Conservation (phyloP, 306 rosid species). For the Vachellia pachyceras region DNA sequence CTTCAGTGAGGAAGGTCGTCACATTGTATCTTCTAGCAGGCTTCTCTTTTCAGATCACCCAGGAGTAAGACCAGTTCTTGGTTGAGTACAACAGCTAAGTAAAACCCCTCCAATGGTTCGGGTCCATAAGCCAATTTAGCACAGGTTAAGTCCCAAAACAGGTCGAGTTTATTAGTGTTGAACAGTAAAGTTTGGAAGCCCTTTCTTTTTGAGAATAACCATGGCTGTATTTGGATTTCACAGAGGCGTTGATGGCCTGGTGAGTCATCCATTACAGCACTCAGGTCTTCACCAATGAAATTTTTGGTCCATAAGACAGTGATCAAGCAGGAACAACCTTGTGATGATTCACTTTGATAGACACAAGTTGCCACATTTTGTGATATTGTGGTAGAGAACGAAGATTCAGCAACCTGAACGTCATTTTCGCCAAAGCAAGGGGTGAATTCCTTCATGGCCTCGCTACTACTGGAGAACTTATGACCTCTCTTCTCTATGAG, state of each 20-base stretch:
- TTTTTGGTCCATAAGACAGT: constrained; percentile 87
- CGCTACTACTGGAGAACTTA: constrained; percentile 4
- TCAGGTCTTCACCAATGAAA: constrained; percentile 84
- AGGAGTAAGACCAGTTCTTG: constrained; percentile 67
- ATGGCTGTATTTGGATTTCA: constrained; percentile 86
- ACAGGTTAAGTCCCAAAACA: constrained; percentile 74
- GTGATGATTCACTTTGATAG: constrained; percentile 68
- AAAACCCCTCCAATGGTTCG: constrained; percentile 81
- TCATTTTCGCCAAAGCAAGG: constrained; percentile 99
- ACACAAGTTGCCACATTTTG: constrained; percentile 81
- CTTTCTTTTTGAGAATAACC: constrained; percentile 84
- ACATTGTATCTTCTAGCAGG: constrained; percentile 55
- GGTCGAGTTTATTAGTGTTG: constrained; percentile 58
- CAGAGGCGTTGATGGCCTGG: constrained; percentile 62
- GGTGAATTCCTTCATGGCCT: constrained; percentile 87
- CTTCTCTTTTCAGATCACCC: constrained; percentile 79
- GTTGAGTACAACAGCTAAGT: constrained; percentile 63
- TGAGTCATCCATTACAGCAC: constrained; percentile 67
- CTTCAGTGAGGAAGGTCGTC: constrained; percentile 43
- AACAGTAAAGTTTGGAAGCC: constrained; percentile 73
- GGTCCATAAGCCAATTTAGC: constrained; percentile 88
- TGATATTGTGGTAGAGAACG: constrained; percentile 61
- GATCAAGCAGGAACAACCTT: constrained; percentile 67
- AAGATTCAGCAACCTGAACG: constrained; percentile 80
- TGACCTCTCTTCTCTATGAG: constrained; percentile 25